Percentiles rank a stretch among this genome's conserved stretches.
Conservation (phyloP, 179 eudicot species). For the Carnegiea gigantea region DNA sequence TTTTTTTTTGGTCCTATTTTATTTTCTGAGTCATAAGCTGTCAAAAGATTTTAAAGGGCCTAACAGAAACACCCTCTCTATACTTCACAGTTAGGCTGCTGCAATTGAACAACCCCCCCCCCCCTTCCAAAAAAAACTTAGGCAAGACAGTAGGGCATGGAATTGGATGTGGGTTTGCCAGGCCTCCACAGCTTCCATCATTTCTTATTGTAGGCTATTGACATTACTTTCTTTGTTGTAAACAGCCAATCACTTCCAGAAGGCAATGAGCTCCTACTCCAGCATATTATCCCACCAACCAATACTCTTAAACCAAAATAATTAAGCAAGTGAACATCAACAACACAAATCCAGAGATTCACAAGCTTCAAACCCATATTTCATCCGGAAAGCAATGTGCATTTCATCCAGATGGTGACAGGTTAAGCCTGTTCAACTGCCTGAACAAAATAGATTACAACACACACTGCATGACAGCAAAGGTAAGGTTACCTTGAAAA, state of each 20-base stretch:
- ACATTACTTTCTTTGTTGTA: not conserved
- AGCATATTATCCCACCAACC: not conserved
- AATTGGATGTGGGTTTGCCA: not conserved
- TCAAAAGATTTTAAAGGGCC: not conserved
- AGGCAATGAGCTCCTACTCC: not conserved
- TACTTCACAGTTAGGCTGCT: not conserved
- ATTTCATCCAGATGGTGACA: not conserved
- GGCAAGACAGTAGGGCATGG: not conserved
- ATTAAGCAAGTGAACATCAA: not conserved
- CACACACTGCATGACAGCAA: not conserved
- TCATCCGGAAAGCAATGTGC: not conserved
- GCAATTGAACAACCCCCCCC: not conserved
- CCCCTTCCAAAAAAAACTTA: not conserved
- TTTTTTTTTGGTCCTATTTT: not conserved
- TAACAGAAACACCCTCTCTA: not conserved
- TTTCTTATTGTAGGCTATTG: not conserved
- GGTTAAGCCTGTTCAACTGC: not conserved
- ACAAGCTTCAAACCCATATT: not conserved
- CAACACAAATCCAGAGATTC: not conserved
- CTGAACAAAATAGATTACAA: not conserved
- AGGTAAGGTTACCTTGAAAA: constrained; percentile 66
- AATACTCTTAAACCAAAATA: not conserved
- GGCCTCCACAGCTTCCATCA: not conserved
- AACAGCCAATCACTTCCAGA: not conserved
- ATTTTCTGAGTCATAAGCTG: not conserved